Evolutionary conservation across 805 yeast species (phyloP).

Genomic region (Metschnikowia peoriensis): DNA sequence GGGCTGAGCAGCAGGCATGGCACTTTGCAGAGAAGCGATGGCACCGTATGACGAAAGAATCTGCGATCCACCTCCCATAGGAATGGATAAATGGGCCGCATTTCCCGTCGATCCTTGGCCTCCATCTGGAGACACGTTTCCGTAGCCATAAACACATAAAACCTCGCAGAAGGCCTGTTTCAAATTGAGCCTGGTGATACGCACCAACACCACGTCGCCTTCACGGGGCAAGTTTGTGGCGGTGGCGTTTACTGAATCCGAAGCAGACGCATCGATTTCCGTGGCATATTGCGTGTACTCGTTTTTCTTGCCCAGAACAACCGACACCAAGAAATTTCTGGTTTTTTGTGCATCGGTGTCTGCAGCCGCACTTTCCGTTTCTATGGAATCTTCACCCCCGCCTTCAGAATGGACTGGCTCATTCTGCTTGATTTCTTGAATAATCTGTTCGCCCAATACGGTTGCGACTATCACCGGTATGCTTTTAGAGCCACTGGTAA

Average conservation of each 20-base stretch:
- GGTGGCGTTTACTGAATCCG: slow-evolving; percentile 21
- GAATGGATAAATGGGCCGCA: slow-evolving; percentile 35
- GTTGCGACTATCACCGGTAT: slow-evolving; percentile 56
- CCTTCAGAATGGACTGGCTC: not conserved
- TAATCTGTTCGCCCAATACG: slow-evolving; percentile 55
- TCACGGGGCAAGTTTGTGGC: slow-evolving; percentile 71
- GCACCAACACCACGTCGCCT: slow-evolving; percentile 76
- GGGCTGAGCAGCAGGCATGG: slow-evolving; percentile 37
- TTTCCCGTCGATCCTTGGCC: slow-evolving; percentile 63
- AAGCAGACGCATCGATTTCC: slow-evolving; percentile 19
- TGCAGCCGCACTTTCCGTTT: slow-evolving; percentile 17
- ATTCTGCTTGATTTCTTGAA: slow-evolving; percentile 22
- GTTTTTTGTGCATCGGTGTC: slow-evolving; percentile 1
- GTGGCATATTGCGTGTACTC: slow-evolving; percentile 25
- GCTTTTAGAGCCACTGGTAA: slow-evolving; percentile 36
- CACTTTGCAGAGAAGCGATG: slow-evolving; percentile 42
- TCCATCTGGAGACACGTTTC: slow-evolving; percentile 55
- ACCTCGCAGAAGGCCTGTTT: slow-evolving; percentile 81
- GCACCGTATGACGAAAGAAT: slow-evolving; percentile 33
- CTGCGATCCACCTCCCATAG: slow-evolving; percentile 57
- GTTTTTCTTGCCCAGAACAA: slow-evolving; percentile 26
- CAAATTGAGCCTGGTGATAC: slow-evolving; percentile 62
- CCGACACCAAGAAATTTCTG: slow-evolving; percentile 29
- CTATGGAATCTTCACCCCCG: not conserved
- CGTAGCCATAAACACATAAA: slow-evolving; percentile 58